Evolutionary conservation across 169 alveolate genomes (phyloP).

Genomic region (Theileria orientalis): DNA sequence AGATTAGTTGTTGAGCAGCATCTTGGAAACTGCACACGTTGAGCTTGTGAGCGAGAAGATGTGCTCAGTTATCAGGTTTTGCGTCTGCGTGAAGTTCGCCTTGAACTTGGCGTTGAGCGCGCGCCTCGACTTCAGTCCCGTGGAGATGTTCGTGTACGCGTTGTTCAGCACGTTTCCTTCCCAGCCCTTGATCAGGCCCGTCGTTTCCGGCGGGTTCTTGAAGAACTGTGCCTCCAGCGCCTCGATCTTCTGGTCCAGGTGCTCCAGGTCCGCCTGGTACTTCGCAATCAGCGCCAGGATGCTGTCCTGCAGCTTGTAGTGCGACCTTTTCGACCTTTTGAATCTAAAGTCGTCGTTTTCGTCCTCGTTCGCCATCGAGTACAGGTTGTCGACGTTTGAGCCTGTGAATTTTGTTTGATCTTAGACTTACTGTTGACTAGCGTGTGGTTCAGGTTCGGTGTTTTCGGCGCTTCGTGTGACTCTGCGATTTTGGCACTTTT

Average conservation of each 20-base stretch:
- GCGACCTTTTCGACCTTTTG: slow-evolving; percentile 24
- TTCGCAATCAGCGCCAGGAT: slow-evolving; percentile 36
- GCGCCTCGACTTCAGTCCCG: slow-evolving; percentile 38
- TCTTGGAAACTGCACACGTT: slow-evolving; percentile 49
- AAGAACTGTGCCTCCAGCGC: slow-evolving; percentile 65
- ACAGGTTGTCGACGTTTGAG: background rate
- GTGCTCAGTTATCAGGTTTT: slow-evolving; percentile 53
- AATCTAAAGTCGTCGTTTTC: slow-evolving; percentile 43
- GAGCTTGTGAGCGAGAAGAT: slow-evolving; percentile 65
- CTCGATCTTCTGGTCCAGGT: slow-evolving; percentile 56
- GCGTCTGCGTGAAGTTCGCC: slow-evolving; percentile 28
- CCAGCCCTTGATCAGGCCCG: slow-evolving; percentile 67
- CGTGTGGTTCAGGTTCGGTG: background rate
- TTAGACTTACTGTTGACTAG: background rate
- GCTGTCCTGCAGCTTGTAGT: slow-evolving; percentile 54
- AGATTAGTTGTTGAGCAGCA: slow-evolving; percentile 20
- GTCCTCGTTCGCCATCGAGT: slow-evolving; percentile 1
- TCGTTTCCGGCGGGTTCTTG: slow-evolving; percentile 55
- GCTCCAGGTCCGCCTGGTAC: slow-evolving; percentile 31
- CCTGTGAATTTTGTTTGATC: background rate
- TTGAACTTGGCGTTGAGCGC: slow-evolving; percentile 43
- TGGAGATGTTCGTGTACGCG: slow-evolving; percentile 10
- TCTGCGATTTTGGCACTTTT: background rate
- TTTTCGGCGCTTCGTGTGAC: background rate
- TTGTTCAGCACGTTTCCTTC: slow-evolving; percentile 41